phyloP scores from a whole-genome alignment of 192 early-diverging fungal species.

The Coemansia sp. region DNA sequence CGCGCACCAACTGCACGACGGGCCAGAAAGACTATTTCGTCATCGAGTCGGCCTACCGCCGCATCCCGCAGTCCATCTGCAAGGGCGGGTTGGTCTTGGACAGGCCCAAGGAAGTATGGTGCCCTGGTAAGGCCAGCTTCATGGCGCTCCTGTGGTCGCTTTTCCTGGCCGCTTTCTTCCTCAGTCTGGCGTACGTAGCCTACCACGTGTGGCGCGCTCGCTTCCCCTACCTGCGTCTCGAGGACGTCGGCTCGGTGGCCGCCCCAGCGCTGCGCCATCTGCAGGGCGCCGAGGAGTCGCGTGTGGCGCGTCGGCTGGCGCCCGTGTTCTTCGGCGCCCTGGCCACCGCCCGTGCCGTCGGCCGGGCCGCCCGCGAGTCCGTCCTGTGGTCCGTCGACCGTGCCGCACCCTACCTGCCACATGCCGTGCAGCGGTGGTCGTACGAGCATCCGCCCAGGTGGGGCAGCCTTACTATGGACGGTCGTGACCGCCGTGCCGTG shows the following conservation, averaged over 20 bases:
- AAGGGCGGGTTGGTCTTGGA: slow-evolving; percentile 64
- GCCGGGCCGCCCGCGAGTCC: slow-evolving; percentile 29
- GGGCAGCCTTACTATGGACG: slow-evolving; percentile 37
- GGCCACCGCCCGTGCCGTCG: slow-evolving; percentile 32
- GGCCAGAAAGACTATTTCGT: slow-evolving; percentile 59
- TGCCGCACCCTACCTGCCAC: slow-evolving; percentile 41
- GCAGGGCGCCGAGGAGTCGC: slow-evolving; percentile 10
- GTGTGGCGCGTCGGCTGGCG: slow-evolving; percentile 29
- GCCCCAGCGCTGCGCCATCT: slow-evolving; percentile 22
- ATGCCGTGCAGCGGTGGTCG: slow-evolving; percentile 43
- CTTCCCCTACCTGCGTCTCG: slow-evolving; percentile 46
- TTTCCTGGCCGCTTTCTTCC: slow-evolving; percentile 28
- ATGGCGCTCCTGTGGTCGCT: slow-evolving; percentile 46
- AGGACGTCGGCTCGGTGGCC: slow-evolving; percentile 37
- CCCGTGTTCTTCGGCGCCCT: slow-evolving; percentile 43
- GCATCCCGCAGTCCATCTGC: slow-evolving; percentile 84
- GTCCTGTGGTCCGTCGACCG: slow-evolving; percentile 40
- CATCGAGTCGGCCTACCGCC: slow-evolving; percentile 82
- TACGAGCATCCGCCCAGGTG: slow-evolving; percentile 51
- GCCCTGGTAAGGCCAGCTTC: slow-evolving; percentile 58
- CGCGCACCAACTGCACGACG: slow-evolving; percentile 56
- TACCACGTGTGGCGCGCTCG: slow-evolving; percentile 39
- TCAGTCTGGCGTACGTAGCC: slow-evolving; percentile 34
- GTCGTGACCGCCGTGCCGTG: slow-evolving; percentile 15
- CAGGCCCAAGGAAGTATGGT: slow-evolving; percentile 58